Conservation (phyloP, 345 rosid genomes). For the Tarenaya hassleriana region DNA sequence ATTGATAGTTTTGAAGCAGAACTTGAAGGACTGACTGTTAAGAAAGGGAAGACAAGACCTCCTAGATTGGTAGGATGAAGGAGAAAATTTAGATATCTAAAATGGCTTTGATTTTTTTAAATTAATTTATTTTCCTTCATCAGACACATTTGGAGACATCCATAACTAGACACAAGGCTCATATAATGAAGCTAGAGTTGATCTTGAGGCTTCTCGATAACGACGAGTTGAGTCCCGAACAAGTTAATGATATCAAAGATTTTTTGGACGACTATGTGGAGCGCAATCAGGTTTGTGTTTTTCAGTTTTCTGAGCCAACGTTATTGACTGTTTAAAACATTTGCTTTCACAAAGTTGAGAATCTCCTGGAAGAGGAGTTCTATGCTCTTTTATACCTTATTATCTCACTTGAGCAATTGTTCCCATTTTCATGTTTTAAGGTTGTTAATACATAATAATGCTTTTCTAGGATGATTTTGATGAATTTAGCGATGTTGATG, state of each 20-base stretch:
- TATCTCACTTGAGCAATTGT: neutral
- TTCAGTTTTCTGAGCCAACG: constrained; percentile 1
- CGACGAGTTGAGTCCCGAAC: constrained; percentile 97
- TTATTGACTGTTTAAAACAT: too few relatives aligned
- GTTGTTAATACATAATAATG: neutral
- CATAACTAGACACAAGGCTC: constrained; percentile 88
- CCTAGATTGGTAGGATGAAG: constrained; percentile 76
- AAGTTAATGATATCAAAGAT: constrained; percentile 93
- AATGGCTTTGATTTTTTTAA: neutral
- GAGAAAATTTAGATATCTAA: constrained; percentile 13
- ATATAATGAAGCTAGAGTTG: constrained; percentile 87
- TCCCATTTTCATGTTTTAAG: constrained; percentile 6
- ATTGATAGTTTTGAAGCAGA: constrained; percentile 96
- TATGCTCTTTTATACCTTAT: neutral
- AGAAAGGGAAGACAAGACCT: constrained; percentile 96
- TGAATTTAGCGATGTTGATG: constrained; percentile 86
- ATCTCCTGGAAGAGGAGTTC: too few relatives aligned
- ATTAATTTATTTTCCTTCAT: constrained; percentile 16
- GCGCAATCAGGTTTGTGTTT: constrained; percentile 75
- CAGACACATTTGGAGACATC: constrained; percentile 96
- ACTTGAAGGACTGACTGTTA: constrained; percentile 87
- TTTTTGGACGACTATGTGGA: constrained; percentile 95
- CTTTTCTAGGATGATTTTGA: constrained; percentile 80
- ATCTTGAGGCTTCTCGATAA: constrained; percentile 94
- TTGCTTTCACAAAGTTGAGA: too few relatives aligned